Conservation (phyloP, 2,329 filamentous ascomycete species). For the Chrysosphaeria jannelii region DNA sequence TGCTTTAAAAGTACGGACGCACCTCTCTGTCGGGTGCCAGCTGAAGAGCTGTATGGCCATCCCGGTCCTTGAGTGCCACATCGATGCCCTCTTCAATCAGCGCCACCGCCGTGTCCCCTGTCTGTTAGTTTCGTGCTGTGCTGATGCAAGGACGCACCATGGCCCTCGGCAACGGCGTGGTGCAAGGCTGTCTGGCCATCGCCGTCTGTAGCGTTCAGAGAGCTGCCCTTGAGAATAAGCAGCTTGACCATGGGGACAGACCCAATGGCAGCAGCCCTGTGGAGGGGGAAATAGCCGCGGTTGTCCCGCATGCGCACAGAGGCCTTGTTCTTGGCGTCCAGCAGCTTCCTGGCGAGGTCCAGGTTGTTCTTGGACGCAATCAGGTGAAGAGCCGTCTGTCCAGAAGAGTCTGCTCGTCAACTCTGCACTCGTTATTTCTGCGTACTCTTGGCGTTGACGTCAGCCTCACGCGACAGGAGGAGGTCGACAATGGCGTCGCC, state of each 20-base stretch:
- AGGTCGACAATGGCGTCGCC: conserved; percentile 36
- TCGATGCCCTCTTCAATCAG: conserved; percentile 69
- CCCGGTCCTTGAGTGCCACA: conserved; percentile 40
- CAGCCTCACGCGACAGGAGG: conserved; percentile 36
- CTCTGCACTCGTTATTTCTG: background rate
- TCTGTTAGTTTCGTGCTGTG: no score
- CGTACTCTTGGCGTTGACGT: conserved; percentile 42
- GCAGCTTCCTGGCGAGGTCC: conserved; percentile 47
- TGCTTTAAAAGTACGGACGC: no score
- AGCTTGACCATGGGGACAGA: conserved; percentile 65
- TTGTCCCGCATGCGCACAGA: conserved; percentile 57
- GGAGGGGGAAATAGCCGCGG: conserved; percentile 67
- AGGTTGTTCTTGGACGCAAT: conserved; percentile 71
- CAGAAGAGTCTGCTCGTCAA: conserved; percentile 10
- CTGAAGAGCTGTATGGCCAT: conserved; percentile 45
- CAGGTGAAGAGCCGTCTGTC: conserved; percentile 76
- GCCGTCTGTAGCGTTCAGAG: conserved; percentile 54
- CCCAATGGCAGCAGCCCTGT: conserved; percentile 72
- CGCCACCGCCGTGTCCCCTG: conserved; percentile 52
- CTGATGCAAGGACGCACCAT: conserved; percentile 18
- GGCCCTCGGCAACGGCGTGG: conserved; percentile 52
- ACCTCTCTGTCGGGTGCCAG: conserved; percentile 69
- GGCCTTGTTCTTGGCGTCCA: conserved; percentile 37
- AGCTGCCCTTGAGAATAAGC: conserved; percentile 46
- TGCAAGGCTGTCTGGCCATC: conserved; percentile 74